These are phyloP conservation scores for Fusarium secorum DNA, from an alignment of 2,329 filamentous ascomycete genomes.

Conservation along the genomic window DNA sequence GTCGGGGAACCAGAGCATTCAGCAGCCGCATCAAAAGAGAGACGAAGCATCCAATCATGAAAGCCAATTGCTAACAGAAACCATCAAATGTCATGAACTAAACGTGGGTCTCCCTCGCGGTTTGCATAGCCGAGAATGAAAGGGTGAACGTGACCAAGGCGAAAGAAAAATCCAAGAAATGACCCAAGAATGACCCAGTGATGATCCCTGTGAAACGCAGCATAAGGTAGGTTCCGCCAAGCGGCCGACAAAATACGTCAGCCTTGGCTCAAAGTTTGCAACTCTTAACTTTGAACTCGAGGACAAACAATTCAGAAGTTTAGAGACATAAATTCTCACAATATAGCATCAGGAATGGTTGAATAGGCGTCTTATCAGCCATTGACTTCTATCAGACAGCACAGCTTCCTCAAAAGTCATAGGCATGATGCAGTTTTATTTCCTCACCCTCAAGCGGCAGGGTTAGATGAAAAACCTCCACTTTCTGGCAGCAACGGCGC, in stretches of 20 bases:
- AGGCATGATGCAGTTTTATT: conserved; percentile 10
- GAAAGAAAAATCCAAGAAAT: conserved; percentile 10
- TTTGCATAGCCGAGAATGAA: conserved; percentile 16
- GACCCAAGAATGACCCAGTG: conserved; percentile 26
- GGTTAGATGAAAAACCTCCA: conserved; percentile 16
- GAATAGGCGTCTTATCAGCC: not conserved
- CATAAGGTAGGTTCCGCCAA: conserved; percentile 15
- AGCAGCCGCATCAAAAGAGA: not conserved
- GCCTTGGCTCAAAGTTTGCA: not conserved
- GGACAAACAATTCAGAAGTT: not conserved
- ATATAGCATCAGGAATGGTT: not conserved
- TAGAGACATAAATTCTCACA: not conserved
- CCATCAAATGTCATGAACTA: not conserved
- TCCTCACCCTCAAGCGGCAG: conserved; percentile 7
- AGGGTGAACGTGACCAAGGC: conserved; percentile 18
- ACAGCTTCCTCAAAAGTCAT: not conserved
- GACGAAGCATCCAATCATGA: conserved; percentile 31
- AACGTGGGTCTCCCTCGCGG: conserved; percentile 15
- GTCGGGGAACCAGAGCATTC: not conserved
- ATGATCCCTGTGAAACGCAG: conserved; percentile 6
- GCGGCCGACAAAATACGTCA: conserved; percentile 29
- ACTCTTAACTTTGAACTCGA: not conserved
- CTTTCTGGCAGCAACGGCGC: conserved; percentile 14
- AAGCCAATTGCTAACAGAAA: conserved; percentile 30
- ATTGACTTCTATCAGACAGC: not conserved